Evolutionary conservation across 208 protist species (phyloP), one percentile per base, ranked within the genome.

Genomic region (Phytomonas francai): DNA sequence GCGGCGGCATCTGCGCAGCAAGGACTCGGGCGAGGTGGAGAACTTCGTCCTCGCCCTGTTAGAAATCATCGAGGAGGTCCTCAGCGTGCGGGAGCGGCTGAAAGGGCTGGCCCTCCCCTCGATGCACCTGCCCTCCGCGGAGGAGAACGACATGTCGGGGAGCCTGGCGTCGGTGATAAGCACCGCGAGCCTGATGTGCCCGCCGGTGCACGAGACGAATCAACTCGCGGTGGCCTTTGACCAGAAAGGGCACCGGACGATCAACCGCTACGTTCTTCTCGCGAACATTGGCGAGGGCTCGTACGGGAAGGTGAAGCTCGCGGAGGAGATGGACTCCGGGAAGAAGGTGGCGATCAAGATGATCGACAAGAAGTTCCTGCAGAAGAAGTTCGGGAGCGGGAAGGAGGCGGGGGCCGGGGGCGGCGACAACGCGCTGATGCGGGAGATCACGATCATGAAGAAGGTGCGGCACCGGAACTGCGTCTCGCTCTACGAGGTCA

Each of bases 391-490:
- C 39, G 68, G 77, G 51, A 74, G 73, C 31, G 33, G 36, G 63
- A 57, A 59, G 12, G 33, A 8, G 33, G 45, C 71, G 12, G 74
- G 68, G 58, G 14, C 34, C 22, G 65, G 31, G 16, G 63, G 73
- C 61, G 62, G 79, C 30, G 77, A 79, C 33, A 71, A 75, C 22
- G 74, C 76, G 14, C 79, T 92, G 63, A 82, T 73, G 65, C 80
- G 80, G 4, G 88, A 93, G 67, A 88, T 93, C 27, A 81, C 82
- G 36, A 97, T 99, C 59, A 92, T 98, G 89, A 98, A 98, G 70
- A 98, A 98, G 65, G 71, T 98, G 9, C 81, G 96, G 28, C 97
- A 99, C 71, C 79, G 77, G 14, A 98, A 99, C 76, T 88, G 98
- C 63, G 96, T 99, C 0, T 83, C 83, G 7, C 77, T 98, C 11